Evolutionary conservation across 768 basidiomycete species (phyloP), one percentile per base, ranked within the genome.

Genomic region (Gelatoporia subvermispora): DNA sequence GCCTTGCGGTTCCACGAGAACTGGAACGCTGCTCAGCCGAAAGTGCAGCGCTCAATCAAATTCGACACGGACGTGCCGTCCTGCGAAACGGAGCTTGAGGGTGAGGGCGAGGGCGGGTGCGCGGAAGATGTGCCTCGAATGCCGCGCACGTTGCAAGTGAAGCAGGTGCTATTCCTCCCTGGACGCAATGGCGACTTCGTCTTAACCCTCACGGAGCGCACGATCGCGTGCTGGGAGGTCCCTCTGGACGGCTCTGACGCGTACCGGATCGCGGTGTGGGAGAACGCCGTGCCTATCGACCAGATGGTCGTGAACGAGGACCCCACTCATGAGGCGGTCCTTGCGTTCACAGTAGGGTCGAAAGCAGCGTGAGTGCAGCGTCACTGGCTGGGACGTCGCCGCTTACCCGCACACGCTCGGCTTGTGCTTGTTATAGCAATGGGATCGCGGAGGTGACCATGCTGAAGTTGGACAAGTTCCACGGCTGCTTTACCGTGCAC

Each of bases 171-270:
- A 18, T 68, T 68, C 51, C 56, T 65, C 10, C 52, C 59, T 4
- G 65, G 64, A 17, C 45, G 56, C 38, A 61, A 62, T 37, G 67
- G 67, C 23, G 52, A 68, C 44, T 64, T 61, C 44, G 46, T 69
- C 11, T 45, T 69, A 10, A 62, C 66, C 1, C 58, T 60, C 21
- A 59, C 62, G 18, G 53, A 58, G 18, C 44, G 47, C 11, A 49
- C 59, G 24, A 54, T 69, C 20, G 57, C 60, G 10, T 67, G 66
- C 54, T 69, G 67, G 68, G 68, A 69, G 52, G 52, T 69, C 8
- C 66, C 68, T 8, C 60, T 67, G 2, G 62, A 62, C 16, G 63
- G 66, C 23, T 59, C 62, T 15, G 59, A 61, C 35, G 65, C 64
- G 39, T 67, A 64, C 46, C 53, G 57, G 3, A 52, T 69, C 16